Base-by-base conservation (phyloP, 495 filamentous ascomycete species). In the Sporormia fimetaria region DNA sequence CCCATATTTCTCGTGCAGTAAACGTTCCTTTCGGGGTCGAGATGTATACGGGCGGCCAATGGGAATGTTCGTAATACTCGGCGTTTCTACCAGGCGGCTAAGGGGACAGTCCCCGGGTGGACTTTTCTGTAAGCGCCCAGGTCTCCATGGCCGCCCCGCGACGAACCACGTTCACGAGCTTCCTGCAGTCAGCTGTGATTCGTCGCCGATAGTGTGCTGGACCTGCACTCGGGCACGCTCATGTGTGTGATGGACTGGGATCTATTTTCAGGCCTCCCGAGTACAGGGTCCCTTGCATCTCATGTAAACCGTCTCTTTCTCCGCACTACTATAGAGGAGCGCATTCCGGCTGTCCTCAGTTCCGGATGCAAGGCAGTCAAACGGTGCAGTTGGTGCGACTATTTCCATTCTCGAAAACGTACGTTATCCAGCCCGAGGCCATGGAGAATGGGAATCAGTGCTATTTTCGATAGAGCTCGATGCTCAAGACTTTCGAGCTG, bases 231-330 rank as follows among this genome's bases (percentile, higher is more conserved):
- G 28, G 39, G 26, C 18, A n/a, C 44, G 38, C 45, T 42, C 41
- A 54, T 49, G 51, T 42, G 30, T 46, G 51, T 54, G 51, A 54
- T 36, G 49, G 48, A 42, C 33, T 49, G 34, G 30, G 27, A 45
- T 44, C 51, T 54, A 54, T 53, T 53, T 44, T 44, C 31, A 37
- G 47, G n/a, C n/a, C n/a, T n/a, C n/a, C n/a, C n/a, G n/a, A n/a
- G n/a, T n/a, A n/a, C n/a, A n/a, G n/a, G n/a, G n/a, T n/a, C n/a
- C n/a, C n/a, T n/a, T n/a, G n/a, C n/a, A n/a, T n/a, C n/a, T n/a
- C n/a, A n/a, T n/a, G n/a, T n/a, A n/a, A n/a, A n/a, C n/a, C n/a
- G n/a, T n/a, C n/a, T n/a, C n/a, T n/a, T n/a, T n/a, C n/a, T n/a
- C n/a, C n/a, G n/a, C n/a, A n/a, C n/a, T n/a, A n/a, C n/a, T n/a